phyloP scores from a whole-genome alignment of 805 yeast species.

The Wickerhamomyces queroliae region DNA sequence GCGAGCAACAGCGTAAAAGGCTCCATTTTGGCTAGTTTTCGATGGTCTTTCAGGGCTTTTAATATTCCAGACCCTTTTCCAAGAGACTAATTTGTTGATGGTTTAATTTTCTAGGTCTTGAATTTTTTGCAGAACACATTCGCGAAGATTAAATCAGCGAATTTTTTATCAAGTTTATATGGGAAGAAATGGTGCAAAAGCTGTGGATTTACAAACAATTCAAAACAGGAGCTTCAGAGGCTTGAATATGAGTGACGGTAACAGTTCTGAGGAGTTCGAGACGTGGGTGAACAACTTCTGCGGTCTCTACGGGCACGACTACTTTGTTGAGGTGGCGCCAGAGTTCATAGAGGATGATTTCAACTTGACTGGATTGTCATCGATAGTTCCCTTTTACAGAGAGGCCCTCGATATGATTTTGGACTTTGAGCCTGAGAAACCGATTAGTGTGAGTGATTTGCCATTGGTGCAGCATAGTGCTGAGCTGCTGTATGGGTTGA shows the following conservation, averaged over 20 bases:
- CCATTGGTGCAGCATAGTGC: slow-evolving; percentile 86
- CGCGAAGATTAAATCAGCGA: slow-evolving; percentile 6
- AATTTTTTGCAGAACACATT: slow-evolving; percentile 16
- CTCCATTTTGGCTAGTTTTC: not conserved
- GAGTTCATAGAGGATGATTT: slow-evolving; percentile 96
- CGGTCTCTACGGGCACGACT: slow-evolving; percentile 62
- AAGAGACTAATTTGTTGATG: not conserved
- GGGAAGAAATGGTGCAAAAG: too few species aligned
- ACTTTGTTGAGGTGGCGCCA: slow-evolving; percentile 84
- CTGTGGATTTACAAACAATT: too few species aligned
- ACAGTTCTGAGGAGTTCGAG: slow-evolving; percentile 37
- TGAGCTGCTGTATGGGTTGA: slow-evolving; percentile 85
- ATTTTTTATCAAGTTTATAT: too few species aligned
- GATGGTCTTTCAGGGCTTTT: too few species aligned
- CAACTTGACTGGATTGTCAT: slow-evolving; percentile 83
- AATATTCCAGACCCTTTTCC: too few species aligned
- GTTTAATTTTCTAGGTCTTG: too few species aligned
- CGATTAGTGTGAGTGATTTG: slow-evolving; percentile 56
- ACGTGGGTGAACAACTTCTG: slow-evolving; percentile 54
- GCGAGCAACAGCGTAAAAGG: not conserved
- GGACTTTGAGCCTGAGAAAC: slow-evolving; percentile 60
- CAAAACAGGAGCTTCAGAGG: slow-evolving; percentile 1
- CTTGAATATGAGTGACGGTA: slow-evolving; percentile 5
- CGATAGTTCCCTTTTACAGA: slow-evolving; percentile 83
- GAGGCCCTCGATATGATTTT: slow-evolving; percentile 88